Base-by-base conservation (phyloP, 2,329 filamentous ascomycete species). In the Fulvia fulva region DNA sequence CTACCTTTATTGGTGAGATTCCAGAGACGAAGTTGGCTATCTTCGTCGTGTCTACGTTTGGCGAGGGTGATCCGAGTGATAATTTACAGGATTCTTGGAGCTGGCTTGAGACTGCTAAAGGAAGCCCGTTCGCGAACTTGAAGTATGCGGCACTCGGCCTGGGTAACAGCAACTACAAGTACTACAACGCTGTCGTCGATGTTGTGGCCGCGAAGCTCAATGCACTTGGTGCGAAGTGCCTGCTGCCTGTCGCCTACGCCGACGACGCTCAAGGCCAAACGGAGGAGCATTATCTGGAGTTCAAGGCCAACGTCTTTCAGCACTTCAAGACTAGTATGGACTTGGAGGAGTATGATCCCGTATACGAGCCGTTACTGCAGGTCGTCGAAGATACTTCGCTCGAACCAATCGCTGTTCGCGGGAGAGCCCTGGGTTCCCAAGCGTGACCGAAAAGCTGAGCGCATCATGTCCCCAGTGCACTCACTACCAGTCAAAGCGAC, bases 111-210 rank as follows among this genome's bases (percentile, higher is more conserved):
- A 52, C 55, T 53, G 60, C 57, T 5, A 58, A 58, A 19, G 63
- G 60, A 7, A 37, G 23, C 8, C 59, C 63, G 5, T 45, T 69
- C 11, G 26, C 30, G 6, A 70, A 67, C 49, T 60, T 78, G 21
- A 65, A 68, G 25, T 78, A 77, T 57, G 51, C 73, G n/a, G 75
- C 75, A 6, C 73, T 79, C 46, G 77, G 77, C 11, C 70, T 78
- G 44, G 77, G 77, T 6, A 78, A 79, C 65, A 76, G 72, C 63
- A 78, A 78, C 61, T 78, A 79, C 71, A 77, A 77, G 62, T 71
- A 77, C 66, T 78, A 76, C 66, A 79, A 78, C 60, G 69, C 69
- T 25, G 75, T 78, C 8, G 67, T 76, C 11, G 71, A 77, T 55
- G 68, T 70, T 11, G 68, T 76, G 3, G 69, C 65, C 6, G 62